phyloP scores from a whole-genome alignment of 306 rosid species.

The Medicago lupulina region DNA sequence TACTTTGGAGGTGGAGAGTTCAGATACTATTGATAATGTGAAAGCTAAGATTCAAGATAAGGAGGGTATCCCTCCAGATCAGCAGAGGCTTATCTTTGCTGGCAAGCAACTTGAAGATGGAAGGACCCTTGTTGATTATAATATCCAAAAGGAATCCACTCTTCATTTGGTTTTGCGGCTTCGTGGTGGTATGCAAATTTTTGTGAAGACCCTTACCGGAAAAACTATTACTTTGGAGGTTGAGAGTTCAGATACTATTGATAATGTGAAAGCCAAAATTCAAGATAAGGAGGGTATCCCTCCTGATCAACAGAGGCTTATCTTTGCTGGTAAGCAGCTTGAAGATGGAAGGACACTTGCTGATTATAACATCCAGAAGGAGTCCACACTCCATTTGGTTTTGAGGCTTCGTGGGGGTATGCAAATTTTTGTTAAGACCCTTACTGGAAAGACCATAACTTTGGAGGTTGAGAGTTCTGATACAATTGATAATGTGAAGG shows the following conservation, averaged over 20 bases:
- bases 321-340: not conserved
- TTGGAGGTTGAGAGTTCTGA: conserved; percentile 7
- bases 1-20: not conserved
- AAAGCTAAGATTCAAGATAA: not conserved
- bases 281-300: not conserved
- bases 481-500: not conserved
- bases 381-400: not conserved
- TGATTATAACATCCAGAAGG: not conserved
- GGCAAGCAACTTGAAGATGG: not conserved
- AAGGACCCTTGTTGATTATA: not conserved
- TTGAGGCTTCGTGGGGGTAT: not conserved
- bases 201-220: not conserved
- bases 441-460: conserved; percentile 16
- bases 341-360: not conserved
- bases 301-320: not conserved
- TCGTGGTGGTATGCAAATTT: not conserved
- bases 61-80: not conserved
- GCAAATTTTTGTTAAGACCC: conserved; percentile 28
- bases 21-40: not conserved
- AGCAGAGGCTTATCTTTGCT: not conserved
- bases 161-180: not conserved
- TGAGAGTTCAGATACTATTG: not conserved
- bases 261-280: not conserved
- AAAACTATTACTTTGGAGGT: not conserved
- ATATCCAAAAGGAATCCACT: not conserved